Evolutionary conservation across 2,329 filamentous ascomycete species (phyloP).

Genomic region (Aulographum hederae): DNA sequence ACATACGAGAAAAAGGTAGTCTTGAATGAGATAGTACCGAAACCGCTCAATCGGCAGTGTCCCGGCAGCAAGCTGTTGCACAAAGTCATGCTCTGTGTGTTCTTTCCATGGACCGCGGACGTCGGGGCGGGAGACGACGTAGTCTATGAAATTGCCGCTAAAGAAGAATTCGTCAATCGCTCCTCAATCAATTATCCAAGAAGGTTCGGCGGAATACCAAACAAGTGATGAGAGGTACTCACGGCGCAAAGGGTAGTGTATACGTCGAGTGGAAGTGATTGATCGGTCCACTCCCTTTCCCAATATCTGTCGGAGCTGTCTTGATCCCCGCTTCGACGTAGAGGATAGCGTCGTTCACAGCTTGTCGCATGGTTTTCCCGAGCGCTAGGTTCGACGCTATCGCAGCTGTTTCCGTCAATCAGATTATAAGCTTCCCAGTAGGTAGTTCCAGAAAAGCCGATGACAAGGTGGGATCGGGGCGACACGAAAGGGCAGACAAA

Average conservation of each 20-base stretch:
- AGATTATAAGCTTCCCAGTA: background rate
- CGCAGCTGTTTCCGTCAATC: slow-evolving; percentile 34
- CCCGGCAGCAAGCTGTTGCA: slow-evolving; percentile 56
- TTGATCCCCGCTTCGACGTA: slow-evolving; percentile 58
- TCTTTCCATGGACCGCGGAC: slow-evolving; percentile 56
- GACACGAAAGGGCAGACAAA: slow-evolving; percentile 30
- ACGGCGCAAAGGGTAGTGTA: slow-evolving; percentile 48
- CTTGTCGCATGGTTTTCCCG: slow-evolving; percentile 35
- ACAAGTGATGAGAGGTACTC: slow-evolving; percentile 16
- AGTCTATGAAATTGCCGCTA: slow-evolving; percentile 61
- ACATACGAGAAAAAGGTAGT: slow-evolving; percentile 71
- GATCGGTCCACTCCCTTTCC: slow-evolving; percentile 51
- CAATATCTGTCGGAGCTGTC: slow-evolving; percentile 43
- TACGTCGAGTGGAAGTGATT: slow-evolving; percentile 64
- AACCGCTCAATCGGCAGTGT: slow-evolving; percentile 59
- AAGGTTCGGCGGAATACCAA: background rate
- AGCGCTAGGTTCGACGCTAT: slow-evolving; percentile 56
- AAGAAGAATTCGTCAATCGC: slow-evolving; percentile 5
- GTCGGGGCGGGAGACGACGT: slow-evolving; percentile 56
- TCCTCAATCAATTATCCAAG: background rate
- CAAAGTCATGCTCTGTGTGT: slow-evolving; percentile 71
- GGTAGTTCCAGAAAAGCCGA: too few species aligned
- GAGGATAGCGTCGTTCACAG: slow-evolving; percentile 48
- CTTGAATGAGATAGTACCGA: slow-evolving; percentile 78
- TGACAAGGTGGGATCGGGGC: too few species aligned